Evolutionary conservation across 768 basidiomycete genomes (phyloP).

Genomic region (Mycena chlorophos): DNA sequence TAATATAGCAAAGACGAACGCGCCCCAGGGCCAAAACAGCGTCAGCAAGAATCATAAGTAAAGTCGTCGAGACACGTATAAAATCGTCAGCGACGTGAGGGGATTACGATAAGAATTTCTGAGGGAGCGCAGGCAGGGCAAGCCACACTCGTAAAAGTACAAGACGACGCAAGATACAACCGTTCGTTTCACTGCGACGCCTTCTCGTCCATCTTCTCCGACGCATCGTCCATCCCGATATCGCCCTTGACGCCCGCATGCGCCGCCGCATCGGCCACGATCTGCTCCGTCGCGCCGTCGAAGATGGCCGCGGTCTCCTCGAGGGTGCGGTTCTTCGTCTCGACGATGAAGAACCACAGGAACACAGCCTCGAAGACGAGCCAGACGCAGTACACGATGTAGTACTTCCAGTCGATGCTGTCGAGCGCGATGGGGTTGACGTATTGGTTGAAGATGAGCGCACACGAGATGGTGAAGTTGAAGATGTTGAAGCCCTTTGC

Average conservation of each 20-base stretch:
- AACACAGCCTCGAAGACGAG: slow-evolving; percentile 65
- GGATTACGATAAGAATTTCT: too few species aligned
- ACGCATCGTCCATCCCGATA: slow-evolving; percentile 9
- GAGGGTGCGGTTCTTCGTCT: slow-evolving; percentile 72
- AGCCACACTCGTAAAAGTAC: too few species aligned
- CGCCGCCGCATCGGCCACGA: slow-evolving; percentile 31
- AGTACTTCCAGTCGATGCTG: slow-evolving; percentile 72
- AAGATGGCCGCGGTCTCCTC: slow-evolving; percentile 84
- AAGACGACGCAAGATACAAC: too few species aligned
- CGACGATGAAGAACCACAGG: slow-evolving; percentile 66
- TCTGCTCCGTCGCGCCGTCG: slow-evolving; percentile 54
- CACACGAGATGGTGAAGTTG: slow-evolving; percentile 73
- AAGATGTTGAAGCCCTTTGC: slow-evolving; percentile 86
- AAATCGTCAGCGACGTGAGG: too few species aligned
- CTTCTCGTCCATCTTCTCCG: slow-evolving; percentile 34
- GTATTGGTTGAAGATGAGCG: slow-evolving; percentile 89
- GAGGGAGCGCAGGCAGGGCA: too few species aligned
- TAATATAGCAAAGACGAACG: too few species aligned
- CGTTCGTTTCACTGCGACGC: slow-evolving; percentile 26
- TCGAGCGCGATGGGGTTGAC: slow-evolving; percentile 79
- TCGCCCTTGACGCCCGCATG: slow-evolving; percentile 30
- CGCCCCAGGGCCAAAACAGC: too few species aligned
- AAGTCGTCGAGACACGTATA: too few species aligned
- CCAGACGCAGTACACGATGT: slow-evolving; percentile 75
- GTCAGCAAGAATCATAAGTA: too few species aligned